Base-by-base conservation (phyloP, 106 monocot genomes). In the Acanthochlamys bracteata region DNA sequence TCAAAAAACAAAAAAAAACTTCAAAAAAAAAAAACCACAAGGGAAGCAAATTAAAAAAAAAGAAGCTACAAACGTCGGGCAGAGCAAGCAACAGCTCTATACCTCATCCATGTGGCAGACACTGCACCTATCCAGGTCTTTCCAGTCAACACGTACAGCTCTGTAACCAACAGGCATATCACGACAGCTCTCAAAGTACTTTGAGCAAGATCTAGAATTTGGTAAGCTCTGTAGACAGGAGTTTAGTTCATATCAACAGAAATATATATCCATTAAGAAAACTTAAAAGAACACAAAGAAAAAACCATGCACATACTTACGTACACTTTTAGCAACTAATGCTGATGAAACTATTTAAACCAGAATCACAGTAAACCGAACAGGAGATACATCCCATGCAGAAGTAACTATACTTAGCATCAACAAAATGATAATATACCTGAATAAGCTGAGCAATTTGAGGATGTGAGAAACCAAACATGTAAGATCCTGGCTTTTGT, bases 41-140 rank as follows among this genome's bases (percentile, higher is more conserved):
- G 19, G 19, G 53, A 54, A 54, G 6, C n/a, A 54, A 54, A 8
- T 54, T 54, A 16, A 16, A 10, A 54, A n/a, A 16, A 54, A 54
- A 11, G 4, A 54, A 39, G 2, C 53, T 53, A 39, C 20, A 20
- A 41, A 8, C 0, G 41, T 12, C 27, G 9, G 60, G 27, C 4
- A 12, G 7, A 33, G 25, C 4, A 60, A 60, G n/a, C 4, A 39
- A 10, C 15, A 49, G 0, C 15, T 16, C 1, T 23, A 45, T 81
- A 98, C 98, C 88, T 98, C 98, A 80, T 98, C 98, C 88, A 83
- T 98, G 68, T 98, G 83, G 60, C 98, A 98, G 54, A 98, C 98
- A 81, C 76, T 85, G 69, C 98, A 98, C 58, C 74, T 78, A 71
- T 98, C 98, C 45, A 98, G 83, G 79, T 98, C 98, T 74, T 88